Conservation (phyloP, 2,329 filamentous ascomycete species). For the Diaporthe eres region DNA sequence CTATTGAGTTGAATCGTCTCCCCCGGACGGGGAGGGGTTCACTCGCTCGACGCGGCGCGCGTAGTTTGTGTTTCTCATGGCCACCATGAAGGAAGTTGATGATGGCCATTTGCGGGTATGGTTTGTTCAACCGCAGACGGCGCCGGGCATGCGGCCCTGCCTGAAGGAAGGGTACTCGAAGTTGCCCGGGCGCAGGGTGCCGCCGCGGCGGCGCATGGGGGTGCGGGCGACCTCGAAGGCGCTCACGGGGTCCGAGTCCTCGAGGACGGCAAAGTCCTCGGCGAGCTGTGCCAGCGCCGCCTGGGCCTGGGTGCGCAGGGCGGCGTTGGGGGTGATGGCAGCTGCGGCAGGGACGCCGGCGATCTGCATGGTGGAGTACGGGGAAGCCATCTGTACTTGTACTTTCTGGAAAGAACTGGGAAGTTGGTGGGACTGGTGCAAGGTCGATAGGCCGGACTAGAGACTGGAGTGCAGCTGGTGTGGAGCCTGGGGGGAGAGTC, state of each 20-base stretch:
- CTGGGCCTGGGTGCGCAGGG: conserved; percentile 22
- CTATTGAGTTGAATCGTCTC: neutral
- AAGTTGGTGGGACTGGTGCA: neutral
- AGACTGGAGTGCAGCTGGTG: conserved; percentile 31
- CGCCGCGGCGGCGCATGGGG: conserved; percentile 29
- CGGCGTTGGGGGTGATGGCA: conserved; percentile 25
- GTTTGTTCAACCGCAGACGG: conserved; percentile 20
- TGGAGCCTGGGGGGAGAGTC: conserved; percentile 14
- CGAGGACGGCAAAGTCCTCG: conserved; percentile 29
- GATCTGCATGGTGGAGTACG: conserved; percentile 33
- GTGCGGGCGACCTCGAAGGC: conserved; percentile 31
- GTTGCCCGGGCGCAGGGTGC: conserved; percentile 30
- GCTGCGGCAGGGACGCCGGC: conserved; percentile 15
- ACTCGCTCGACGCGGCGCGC: conserved; percentile 15
- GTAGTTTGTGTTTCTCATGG: neutral
- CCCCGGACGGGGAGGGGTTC: neutral
- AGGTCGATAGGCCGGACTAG: conserved; percentile 9
- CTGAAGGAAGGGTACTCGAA: conserved; percentile 29
- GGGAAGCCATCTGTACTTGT: conserved; percentile 11
- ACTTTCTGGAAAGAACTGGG: neutral
- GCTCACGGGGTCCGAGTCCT: conserved; percentile 28
- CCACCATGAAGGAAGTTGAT: neutral
- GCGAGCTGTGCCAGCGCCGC: conserved; percentile 24
- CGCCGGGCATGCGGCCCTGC: conserved; percentile 18
- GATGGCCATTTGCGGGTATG: neutral